These are phyloP conservation scores for Ilyonectria destructans DNA, from an alignment of 2,329 filamentous ascomycete genomes.

Conservation along the genomic window DNA sequence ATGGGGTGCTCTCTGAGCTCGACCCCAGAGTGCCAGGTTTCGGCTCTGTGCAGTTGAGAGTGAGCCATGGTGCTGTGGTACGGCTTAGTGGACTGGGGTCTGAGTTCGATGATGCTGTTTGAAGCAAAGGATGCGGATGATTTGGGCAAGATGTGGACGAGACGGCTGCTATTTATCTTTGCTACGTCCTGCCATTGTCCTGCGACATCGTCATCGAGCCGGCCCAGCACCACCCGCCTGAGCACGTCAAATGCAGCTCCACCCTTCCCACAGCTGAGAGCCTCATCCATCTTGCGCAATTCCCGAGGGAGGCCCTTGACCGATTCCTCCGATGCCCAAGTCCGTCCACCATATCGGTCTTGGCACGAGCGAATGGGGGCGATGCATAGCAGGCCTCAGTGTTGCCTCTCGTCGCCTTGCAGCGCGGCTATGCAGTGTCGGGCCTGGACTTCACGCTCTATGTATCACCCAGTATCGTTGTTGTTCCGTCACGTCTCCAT, in stretches of 20 bases:
- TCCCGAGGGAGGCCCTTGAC: background rate
- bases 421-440: background rate
- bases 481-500: no score
- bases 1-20: background rate
- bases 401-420: slow-evolving; percentile 9
- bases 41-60: background rate
- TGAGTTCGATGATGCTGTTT: background rate
- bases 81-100: background rate
- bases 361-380: background rate
- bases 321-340: background rate
- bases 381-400: background rate
- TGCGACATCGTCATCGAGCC: background rate
- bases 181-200: background rate
- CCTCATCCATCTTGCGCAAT: background rate
- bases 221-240: background rate
- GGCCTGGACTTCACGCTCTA: background rate
- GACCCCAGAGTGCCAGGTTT: background rate
- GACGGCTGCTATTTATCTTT: background rate
- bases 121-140: background rate
- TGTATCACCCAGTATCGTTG: background rate
- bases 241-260: background rate
- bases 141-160: background rate
- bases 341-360: slow-evolving; percentile 5
- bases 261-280: background rate
- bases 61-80: background rate